A percentile compares a stretch with the other conserved stretches of the same genome.
phyloP scores from a whole-genome alignment of 148 eudicot genomes.

The Agrostemma githago region DNA sequence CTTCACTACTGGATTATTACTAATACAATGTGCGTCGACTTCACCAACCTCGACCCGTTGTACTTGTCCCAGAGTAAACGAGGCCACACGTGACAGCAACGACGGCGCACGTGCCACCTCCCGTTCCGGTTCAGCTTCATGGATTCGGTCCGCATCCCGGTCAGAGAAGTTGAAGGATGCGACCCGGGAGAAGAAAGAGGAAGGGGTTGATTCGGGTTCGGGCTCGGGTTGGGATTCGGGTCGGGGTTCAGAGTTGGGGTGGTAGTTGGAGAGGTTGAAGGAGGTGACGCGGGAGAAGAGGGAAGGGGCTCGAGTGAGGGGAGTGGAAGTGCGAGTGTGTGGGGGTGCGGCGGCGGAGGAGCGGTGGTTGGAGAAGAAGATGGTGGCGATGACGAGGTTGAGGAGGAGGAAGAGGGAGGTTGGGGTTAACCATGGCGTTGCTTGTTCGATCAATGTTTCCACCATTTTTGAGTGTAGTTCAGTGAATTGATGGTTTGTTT shows the following conservation, averaged over 20 bases:
- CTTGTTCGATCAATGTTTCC: constrained; percentile 17
- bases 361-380: constrained; percentile 23
- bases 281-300: constrained; percentile 52
- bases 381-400: constrained; percentile 50
- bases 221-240: background rate
- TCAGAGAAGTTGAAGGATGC: constrained; percentile 40
- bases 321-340: constrained; percentile 8
- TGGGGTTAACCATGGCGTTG: constrained; percentile 56
- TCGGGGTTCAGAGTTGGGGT: constrained; percentile 12
- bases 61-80: constrained; percentile 22
- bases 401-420: constrained; percentile 51
- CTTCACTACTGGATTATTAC: background rate
- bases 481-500: background rate
- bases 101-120: constrained; percentile 24
- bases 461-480: constrained; percentile 14
- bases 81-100: constrained; percentile 34
- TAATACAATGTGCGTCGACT: background rate
- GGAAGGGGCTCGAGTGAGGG: constrained; percentile 43
- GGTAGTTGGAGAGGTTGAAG: constrained; percentile 28
- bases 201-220: background rate
- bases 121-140: constrained; percentile 1
- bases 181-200: constrained; percentile 55
- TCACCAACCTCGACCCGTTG: background rate
- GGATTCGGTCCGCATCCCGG: background rate
- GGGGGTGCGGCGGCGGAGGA: constrained; percentile 20